These are phyloP conservation scores for Zygoascus ofunaensis DNA, from an alignment of 805 yeast species.

Conservation along the genomic window DNA sequence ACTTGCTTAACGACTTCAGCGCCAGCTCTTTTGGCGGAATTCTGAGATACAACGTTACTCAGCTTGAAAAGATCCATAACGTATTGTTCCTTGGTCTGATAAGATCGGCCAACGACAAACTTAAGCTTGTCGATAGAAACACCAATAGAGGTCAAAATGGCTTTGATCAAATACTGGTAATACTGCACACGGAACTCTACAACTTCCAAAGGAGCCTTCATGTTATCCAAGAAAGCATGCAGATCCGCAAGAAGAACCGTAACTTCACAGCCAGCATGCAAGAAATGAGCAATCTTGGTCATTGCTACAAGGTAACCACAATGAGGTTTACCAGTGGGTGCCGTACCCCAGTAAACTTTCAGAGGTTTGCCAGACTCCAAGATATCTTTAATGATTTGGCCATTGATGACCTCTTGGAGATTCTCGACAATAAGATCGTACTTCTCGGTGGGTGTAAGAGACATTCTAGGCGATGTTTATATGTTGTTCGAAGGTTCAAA, in stretches of 20 bases:
- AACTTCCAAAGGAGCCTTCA: conserved; percentile 95
- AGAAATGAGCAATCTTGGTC: conserved; percentile 91
- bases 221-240: conserved; percentile 94
- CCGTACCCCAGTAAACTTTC: conserved; percentile 96
- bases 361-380: conserved; percentile 75
- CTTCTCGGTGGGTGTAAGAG: conserved; percentile 18
- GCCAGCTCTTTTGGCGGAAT: conserved; percentile 97
- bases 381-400: conserved; percentile 75
- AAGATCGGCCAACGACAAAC: conserved; percentile 83
- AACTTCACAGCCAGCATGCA: conserved; percentile 93
- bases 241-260: conserved; percentile 86
- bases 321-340: conserved; percentile 98
- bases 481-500: too few species aligned
- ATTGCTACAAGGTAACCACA: conserved; percentile 98
- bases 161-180: conserved; percentile 75
- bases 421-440: conserved; percentile 71
- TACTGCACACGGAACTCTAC: conserved; percentile 82
- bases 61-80: conserved; percentile 84
- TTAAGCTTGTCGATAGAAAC: conserved; percentile 85
- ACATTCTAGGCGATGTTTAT: neutral
- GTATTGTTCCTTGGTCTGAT: conserved; percentile 69
- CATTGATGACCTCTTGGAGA: conserved; percentile 86
- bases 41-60: conserved; percentile 78
- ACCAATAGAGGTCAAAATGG: conserved; percentile 74
- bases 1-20: conserved; percentile 99